Conservation (phyloP, 768 basidiomycete species). For the Amanita brunnescens region DNA sequence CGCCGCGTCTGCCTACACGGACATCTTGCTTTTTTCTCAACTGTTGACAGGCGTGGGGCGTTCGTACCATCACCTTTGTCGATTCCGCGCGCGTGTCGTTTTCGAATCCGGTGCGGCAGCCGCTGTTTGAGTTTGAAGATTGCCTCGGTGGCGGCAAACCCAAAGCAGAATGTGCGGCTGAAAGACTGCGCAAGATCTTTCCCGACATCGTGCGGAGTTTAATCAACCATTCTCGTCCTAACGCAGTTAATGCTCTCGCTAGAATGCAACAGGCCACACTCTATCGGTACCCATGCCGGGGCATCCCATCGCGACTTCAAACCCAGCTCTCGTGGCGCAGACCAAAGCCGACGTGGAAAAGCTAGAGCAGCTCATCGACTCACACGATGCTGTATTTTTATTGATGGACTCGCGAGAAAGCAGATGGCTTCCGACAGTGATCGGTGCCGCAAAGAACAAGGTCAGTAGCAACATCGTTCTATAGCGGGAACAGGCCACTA, state of each 20-base stretch:
- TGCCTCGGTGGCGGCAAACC: conserved; percentile 88
- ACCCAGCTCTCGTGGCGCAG: conserved; percentile 40
- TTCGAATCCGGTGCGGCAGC: conserved; percentile 96
- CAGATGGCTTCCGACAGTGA: conserved; percentile 89
- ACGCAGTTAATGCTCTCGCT: too few species aligned
- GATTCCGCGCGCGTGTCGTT: conserved; percentile 91
- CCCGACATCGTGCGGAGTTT: conserved; percentile 73
- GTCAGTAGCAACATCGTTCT: conserved; percentile 29
- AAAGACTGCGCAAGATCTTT: conserved; percentile 76
- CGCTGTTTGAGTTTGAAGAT: conserved; percentile 92
- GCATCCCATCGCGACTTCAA: conserved; percentile 64
- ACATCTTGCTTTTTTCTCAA: not conserved
- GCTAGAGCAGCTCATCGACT: conserved; percentile 71
- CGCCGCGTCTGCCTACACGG: conserved; percentile 28
- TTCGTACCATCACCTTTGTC: conserved; percentile 86
- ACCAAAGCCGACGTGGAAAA: conserved; percentile 57
- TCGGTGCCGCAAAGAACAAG: conserved; percentile 81
- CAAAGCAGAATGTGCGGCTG: conserved; percentile 89
- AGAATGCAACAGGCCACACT: conserved; percentile 77
- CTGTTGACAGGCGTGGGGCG: conserved; percentile 81
- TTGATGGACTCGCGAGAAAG: conserved; percentile 99
- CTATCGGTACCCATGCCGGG: conserved; percentile 96
- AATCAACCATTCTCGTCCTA: not conserved
- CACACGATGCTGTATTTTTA: conserved; percentile 86
- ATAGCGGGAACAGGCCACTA: not conserved